phyloP scores from a whole-genome alignment of 495 filamentous ascomycete genomes.

The Hypoxylon perforatum region DNA sequence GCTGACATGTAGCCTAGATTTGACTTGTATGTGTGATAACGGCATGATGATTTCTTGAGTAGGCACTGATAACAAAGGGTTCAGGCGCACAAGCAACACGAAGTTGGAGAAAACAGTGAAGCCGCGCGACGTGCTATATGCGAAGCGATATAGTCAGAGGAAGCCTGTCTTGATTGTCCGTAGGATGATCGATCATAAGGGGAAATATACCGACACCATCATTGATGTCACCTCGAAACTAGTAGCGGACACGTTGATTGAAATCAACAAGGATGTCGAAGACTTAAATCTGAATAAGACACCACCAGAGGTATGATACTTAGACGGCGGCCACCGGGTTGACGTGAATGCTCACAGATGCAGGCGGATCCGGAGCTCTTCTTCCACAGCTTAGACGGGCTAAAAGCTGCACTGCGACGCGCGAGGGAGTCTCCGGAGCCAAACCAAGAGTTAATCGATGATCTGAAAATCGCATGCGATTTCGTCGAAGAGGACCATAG shows the following conservation, averaged over 20 bases:
- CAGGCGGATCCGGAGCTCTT: background rate
- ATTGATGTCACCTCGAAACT: background rate
- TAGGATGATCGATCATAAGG: conserved; percentile 1
- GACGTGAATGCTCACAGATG: background rate
- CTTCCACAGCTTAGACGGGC: background rate
- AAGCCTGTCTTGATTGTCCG: background rate
- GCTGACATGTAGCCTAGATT: background rate
- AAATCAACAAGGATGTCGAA: conserved; percentile 6
- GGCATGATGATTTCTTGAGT: background rate
- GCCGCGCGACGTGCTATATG: background rate
- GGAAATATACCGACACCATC: background rate
- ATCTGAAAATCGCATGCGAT: background rate
- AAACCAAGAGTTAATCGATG: conserved; percentile 6
- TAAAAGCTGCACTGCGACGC: background rate
- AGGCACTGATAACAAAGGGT: background rate
- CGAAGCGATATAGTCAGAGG: background rate
- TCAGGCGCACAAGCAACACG: background rate
- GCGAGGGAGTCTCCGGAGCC: background rate
- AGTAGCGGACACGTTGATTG: background rate
- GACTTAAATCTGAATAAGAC: conserved; percentile 2
- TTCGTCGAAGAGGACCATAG: background rate
- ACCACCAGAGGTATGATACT: conserved; percentile 4
- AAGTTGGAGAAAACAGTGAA: background rate
- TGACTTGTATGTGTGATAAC: background rate
- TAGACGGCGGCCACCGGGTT: no score